phyloP scores from a whole-genome alignment of 2,329 filamentous ascomycete species.

The Hypoxylon sp. region DNA sequence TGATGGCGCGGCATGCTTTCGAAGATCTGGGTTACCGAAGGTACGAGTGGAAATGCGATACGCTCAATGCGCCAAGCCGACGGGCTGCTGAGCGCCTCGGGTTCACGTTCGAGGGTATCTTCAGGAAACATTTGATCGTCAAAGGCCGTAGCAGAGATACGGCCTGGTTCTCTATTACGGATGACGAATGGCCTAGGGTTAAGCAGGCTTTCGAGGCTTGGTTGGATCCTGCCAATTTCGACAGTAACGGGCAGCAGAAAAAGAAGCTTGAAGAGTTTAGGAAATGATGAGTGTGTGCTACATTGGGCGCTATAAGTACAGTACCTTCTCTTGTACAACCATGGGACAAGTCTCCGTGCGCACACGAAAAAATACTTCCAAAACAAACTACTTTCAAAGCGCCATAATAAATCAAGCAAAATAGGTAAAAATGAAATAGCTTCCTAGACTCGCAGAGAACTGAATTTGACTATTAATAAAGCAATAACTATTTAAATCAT shows the following conservation, averaged over 20 bases:
- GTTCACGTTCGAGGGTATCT: constrained; percentile 66
- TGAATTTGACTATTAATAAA: too few species aligned
- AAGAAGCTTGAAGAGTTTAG: constrained; percentile 53
- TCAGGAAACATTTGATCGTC: constrained; percentile 68
- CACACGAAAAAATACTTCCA: too few species aligned
- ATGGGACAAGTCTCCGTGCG: too few species aligned
- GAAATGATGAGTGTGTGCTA: not conserved
- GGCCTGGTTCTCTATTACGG: constrained; percentile 66
- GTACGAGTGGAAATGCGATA: constrained; percentile 72
- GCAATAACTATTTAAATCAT: too few species aligned
- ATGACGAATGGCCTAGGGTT: constrained; percentile 64
- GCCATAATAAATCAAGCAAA: too few species aligned
- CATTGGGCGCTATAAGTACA: too few species aligned
- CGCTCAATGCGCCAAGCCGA: constrained; percentile 62
- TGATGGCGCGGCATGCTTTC: constrained; percentile 64
- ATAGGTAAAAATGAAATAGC: too few species aligned
- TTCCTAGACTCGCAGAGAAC: too few species aligned
- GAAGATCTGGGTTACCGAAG: constrained; percentile 62
- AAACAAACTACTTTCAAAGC: too few species aligned
- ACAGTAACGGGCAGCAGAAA: constrained; percentile 60
- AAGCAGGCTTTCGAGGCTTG: constrained; percentile 61
- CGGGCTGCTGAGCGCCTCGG: constrained; percentile 65
- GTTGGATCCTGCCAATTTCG: constrained; percentile 65
- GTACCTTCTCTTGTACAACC: too few species aligned
- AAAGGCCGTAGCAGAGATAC: constrained; percentile 67